Evolutionary conservation across 306 rosid species (phyloP), one percentile per base, ranked within the genome.

Genomic region (Pachyrhizus erosus): DNA sequence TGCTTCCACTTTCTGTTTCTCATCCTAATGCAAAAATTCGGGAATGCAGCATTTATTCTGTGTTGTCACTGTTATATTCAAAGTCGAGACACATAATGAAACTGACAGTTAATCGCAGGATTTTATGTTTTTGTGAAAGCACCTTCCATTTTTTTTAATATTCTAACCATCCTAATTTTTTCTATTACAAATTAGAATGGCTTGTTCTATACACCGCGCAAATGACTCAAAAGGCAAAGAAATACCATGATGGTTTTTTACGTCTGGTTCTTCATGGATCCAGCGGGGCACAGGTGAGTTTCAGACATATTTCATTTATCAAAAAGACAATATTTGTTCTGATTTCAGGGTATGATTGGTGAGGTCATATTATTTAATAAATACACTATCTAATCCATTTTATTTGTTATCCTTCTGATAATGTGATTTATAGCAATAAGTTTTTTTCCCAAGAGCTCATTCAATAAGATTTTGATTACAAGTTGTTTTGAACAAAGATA

Each of bases 201-300:
- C 92, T 86, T 85, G 95, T 87, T 62, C 78, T 94, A 67, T 91
- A 94, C 91, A 92, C 98, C 21, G 78, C 93, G 57, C 94, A 94
- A 76, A 13, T 94, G 80, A 91, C 91, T 82, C 97, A 94, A 79
- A 94, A 86, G 87, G 89, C 94, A 73, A 94, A 94, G 93, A 94
- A 88, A 86, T 92, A 84, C 88, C 97, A 91, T 80, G 95, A 88
- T 82, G 98, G 97, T 57, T 90, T 92, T 75, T 67, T 94, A 75
- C 87, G 70, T 70, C 88, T 87, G 57, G 77, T 84, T 43, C 33
- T 79, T 82, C 60, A 67, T 18, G 93, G 97, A 82, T 87, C 91
- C 78, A 80, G 69, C 18, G 91, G 87, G 85, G 85, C 83, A 82
- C 92, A 92, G 94, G 98, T 91, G 70, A 54, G 39, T 82, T 82